A percentile compares a stretch with the other conserved stretches of the same genome.
phyloP scores from a whole-genome alignment of 352 stramenopile genomes.

The Globisporangium echinulatum region DNA sequence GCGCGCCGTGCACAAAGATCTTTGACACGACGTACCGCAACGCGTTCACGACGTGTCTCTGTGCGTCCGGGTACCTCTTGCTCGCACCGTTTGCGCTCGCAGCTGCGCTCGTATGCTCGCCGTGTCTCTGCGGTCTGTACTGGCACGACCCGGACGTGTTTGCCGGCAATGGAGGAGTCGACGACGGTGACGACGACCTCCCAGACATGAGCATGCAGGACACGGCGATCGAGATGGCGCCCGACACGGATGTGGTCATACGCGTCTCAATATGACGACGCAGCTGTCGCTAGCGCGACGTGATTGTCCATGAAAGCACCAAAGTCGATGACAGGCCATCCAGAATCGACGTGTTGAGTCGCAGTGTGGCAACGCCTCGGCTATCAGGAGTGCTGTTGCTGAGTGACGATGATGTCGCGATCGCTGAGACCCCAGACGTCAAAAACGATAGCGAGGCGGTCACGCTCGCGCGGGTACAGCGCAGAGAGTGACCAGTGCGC shows the following conservation, averaged over 20 bases:
- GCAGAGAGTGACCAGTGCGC: slow-evolving; percentile 10
- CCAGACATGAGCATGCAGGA: slow-evolving; percentile 11
- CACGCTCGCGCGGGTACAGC: slow-evolving; percentile 14
- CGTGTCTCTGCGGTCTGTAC: slow-evolving; percentile 14
- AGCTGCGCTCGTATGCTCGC: slow-evolving; percentile 15
- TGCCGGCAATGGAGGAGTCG: background rate
- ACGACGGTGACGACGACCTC: background rate
- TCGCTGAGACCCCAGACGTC: slow-evolving; percentile 20
- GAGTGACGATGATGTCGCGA: slow-evolving; percentile 1
- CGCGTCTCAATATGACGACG: slow-evolving; percentile 5
- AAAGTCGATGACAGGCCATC: background rate
- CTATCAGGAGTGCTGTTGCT: background rate
- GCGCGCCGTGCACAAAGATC: slow-evolving; percentile 44
- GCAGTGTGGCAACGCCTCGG: background rate
- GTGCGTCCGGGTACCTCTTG: slow-evolving; percentile 45
- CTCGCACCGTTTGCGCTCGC: slow-evolving; percentile 34
- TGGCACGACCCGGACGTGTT: slow-evolving; percentile 12
- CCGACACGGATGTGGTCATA: slow-evolving; percentile 12
- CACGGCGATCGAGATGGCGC: slow-evolving; percentile 11
- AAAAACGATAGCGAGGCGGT: slow-evolving; percentile 12
- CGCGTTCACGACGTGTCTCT: slow-evolving; percentile 63
- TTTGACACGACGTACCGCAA: slow-evolving; percentile 38
- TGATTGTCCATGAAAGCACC: too few relatives aligned
- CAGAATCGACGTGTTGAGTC: slow-evolving; percentile 18
- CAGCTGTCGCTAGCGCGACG: too few relatives aligned